Evolutionary conservation across 169 alveolate genomes (phyloP).

Genomic region (Plasmodium cynomolgi): DNA sequence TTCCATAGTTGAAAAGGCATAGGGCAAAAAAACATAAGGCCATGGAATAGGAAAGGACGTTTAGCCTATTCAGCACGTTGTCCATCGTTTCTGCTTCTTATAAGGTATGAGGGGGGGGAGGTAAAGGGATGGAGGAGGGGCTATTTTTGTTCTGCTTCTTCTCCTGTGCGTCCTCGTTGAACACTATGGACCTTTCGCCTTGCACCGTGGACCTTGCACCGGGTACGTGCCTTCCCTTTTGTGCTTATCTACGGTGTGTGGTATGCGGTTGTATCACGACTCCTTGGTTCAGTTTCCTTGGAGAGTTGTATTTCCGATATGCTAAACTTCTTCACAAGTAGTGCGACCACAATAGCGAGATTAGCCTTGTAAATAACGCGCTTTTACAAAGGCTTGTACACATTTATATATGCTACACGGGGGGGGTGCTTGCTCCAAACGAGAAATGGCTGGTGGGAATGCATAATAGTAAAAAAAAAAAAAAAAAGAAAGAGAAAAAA

Average conservation of each 20-base stretch:
- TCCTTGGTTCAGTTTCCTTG: background rate
- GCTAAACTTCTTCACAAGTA: background rate
- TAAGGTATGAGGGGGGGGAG: too few species aligned
- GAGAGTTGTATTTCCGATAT: background rate
- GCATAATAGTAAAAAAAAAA: background rate
- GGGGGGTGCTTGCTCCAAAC: background rate
- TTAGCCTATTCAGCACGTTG: constrained; percentile 35
- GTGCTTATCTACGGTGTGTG: background rate
- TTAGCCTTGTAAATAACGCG: background rate
- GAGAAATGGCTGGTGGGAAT: background rate
- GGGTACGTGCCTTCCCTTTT: background rate
- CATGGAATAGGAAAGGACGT: constrained; percentile 65
- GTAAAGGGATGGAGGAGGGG: background rate
- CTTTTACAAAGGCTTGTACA: background rate
- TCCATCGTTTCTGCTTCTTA: constrained; percentile 31
- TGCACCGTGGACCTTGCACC: background rate
- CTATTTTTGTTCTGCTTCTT: background rate
- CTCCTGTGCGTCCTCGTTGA: background rate
- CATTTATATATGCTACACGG: background rate
- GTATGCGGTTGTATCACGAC: background rate
- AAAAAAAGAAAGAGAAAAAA: background rate
- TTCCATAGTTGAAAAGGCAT: constrained; percentile 55
- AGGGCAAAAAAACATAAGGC: constrained; percentile 41
- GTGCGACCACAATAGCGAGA: background rate
- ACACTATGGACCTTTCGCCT: background rate